phyloP scores from a whole-genome alignment of 2,329 filamentous ascomycete species.

The Metarhizium sp. region DNA sequence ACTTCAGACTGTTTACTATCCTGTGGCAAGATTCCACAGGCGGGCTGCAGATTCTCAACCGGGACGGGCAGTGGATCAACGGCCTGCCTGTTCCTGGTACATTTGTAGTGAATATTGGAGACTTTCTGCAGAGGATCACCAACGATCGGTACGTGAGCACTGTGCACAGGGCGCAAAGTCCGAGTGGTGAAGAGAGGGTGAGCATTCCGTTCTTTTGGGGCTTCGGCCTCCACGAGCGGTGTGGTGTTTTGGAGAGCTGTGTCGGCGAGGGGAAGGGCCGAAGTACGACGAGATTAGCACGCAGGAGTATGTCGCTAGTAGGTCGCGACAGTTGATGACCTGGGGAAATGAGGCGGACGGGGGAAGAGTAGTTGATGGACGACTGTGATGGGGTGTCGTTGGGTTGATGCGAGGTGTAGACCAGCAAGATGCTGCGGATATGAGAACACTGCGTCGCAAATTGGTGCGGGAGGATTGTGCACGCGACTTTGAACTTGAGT shows the following conservation, averaged over 20 bases:
- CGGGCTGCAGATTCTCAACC: slow-evolving; percentile 33
- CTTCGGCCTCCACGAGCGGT: slow-evolving; percentile 29
- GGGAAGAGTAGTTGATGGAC: not conserved
- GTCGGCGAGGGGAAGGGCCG: slow-evolving; percentile 19
- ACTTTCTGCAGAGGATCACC: slow-evolving; percentile 40
- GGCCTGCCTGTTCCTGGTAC: slow-evolving; percentile 29
- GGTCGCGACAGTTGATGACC: not conserved
- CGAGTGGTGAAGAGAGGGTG: slow-evolving; percentile 26
- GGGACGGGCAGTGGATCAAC: slow-evolving; percentile 28
- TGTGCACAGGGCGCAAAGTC: slow-evolving; percentile 37
- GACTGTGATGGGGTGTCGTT: not conserved
- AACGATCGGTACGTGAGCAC: slow-evolving; percentile 39
- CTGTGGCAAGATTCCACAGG: slow-evolving; percentile 32
- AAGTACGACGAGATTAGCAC: slow-evolving; percentile 27
- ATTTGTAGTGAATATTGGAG: slow-evolving; percentile 41
- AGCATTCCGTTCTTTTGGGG: slow-evolving; percentile 39
- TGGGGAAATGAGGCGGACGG: not conserved
- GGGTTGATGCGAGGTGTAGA: not conserved
- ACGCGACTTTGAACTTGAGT: not conserved
- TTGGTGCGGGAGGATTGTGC: too few species aligned
- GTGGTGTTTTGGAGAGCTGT: slow-evolving; percentile 27
- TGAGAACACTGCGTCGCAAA: too few species aligned
- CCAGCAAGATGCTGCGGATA: too few species aligned
- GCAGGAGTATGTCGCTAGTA: not conserved
- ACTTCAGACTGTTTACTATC: slow-evolving; percentile 41